phyloP scores from a whole-genome alignment of 306 rosid genomes.

The Malus asiatica region DNA sequence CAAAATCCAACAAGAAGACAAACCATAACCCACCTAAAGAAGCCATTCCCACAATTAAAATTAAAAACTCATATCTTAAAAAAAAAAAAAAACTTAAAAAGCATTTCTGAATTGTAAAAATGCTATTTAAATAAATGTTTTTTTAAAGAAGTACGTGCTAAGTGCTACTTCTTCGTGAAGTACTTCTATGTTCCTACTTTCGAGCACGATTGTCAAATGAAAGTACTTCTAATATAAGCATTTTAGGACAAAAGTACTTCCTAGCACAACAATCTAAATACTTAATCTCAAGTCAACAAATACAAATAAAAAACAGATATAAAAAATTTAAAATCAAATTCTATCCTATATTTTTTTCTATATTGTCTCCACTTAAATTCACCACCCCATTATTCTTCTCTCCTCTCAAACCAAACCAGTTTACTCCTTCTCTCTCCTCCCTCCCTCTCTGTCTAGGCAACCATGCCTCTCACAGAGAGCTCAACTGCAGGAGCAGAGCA shows the following conservation, averaged over 20 bases:
- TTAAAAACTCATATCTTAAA: not conserved
- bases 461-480: constrained; percentile 50
- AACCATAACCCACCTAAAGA: constrained; percentile 46
- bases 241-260: not conserved
- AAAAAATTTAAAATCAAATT: not conserved
- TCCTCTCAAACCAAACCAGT: not conserved
- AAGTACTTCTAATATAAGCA: too few species aligned
- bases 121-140: too few species aligned
- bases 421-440: not conserved
- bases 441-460: constrained; percentile 3
- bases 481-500: constrained; percentile 32
- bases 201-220: too few species aligned
- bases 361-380: not conserved
- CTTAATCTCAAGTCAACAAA: constrained; percentile 6
- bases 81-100: too few species aligned
- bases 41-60: not conserved
- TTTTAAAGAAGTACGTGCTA: too few species aligned
- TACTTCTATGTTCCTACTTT: too few species aligned
- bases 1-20: constrained; percentile 60
- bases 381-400: not conserved
- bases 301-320: not conserved
- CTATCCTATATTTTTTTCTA: not conserved
- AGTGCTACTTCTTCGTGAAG: too few species aligned
- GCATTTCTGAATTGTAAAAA: too few species aligned
- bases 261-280: too few species aligned